A percentile compares a stretch with the other conserved stretches of the same genome.
phyloP scores from a whole-genome alignment of 805 yeast species.

The Dipodascopsis uninucleata region DNA sequence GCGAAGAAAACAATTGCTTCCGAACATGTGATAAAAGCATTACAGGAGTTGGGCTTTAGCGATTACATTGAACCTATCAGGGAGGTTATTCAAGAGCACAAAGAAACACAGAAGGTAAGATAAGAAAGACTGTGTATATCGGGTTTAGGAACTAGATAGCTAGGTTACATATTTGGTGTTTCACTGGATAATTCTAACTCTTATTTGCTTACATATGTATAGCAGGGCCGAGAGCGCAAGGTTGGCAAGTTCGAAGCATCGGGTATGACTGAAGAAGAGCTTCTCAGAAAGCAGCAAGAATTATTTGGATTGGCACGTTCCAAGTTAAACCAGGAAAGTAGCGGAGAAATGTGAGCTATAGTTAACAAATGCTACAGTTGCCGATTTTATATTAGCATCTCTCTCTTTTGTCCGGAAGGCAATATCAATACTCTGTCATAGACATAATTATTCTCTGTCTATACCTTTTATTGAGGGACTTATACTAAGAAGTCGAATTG shows the following conservation, averaged over 20 bases:
- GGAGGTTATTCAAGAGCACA: slow-evolving; percentile 77
- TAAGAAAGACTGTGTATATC: background rate
- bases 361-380: no score
- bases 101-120: slow-evolving; percentile 68
- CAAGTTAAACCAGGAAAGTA: slow-evolving; percentile 22
- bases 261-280: slow-evolving; percentile 88
- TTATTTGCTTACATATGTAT: background rate
- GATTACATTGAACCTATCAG: slow-evolving; percentile 81
- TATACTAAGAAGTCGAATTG: no score
- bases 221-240: slow-evolving; percentile 68
- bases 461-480: no score
- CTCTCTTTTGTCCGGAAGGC: no score
- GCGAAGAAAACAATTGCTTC: slow-evolving; percentile 94
- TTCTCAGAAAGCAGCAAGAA: slow-evolving; percentile 87
- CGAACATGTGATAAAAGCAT: slow-evolving; percentile 89
- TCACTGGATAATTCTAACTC: background rate
- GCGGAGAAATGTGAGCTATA: no score
- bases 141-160: no score
- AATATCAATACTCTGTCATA: no score
- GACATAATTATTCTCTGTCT: no score
- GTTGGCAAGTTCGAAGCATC: slow-evolving; percentile 90
- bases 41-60: slow-evolving; percentile 79
- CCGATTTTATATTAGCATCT: no score
- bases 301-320: slow-evolving; percentile 70
- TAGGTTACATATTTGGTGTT: background rate